Evolutionary conservation across 495 filamentous ascomycete species (phyloP), one percentile per base, ranked within the genome.

Genomic region (Neurospora sp.): DNA sequence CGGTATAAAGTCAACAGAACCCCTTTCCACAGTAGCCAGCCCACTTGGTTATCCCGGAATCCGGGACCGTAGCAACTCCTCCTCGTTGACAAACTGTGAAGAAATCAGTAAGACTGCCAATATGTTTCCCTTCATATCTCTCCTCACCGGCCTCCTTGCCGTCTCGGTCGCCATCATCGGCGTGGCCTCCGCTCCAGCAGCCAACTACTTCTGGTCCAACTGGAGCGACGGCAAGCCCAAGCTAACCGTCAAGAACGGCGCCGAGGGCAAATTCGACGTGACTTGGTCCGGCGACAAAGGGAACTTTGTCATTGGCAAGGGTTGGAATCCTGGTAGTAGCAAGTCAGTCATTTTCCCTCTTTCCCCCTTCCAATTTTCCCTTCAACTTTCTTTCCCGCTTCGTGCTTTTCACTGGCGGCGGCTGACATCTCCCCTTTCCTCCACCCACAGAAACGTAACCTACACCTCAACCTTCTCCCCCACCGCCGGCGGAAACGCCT

Each of bases 251-350:
- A 88, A 85, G 76, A 91, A 91, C 75, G 87, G 85, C 3, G 73
- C 81, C 3, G 83, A 74, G 1, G 89, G 90, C 7, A 78, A 83
- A 45, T 92, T 89, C 83, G 85, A 81, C 70, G 85, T 91, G 9
- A 81, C 76, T 38, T 92, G 89, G 89, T 75, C 75, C 3, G 79
- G 76, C 2, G 85, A 87, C 76, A 83, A 83, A 42, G 88, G 88
- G 45, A 89, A 91, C 81, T 90, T 91, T 75, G 89, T 90, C 9
- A 87, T 84, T 37, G 90, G 90, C 68, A 91, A 89, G 81, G 88
- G 87, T 6, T 91, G 89, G 88, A 84, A 85, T 73, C 84, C 87
- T 9, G 89, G 89, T 8, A 79, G 75, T 31, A 65, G 45, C n/a
- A 73, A 73, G 77, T 35, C 4, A 35, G 31, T 31, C 31, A n/a